phyloP scores from a whole-genome alignment of 257 asterid species.

The Sherardia arvensis region DNA sequence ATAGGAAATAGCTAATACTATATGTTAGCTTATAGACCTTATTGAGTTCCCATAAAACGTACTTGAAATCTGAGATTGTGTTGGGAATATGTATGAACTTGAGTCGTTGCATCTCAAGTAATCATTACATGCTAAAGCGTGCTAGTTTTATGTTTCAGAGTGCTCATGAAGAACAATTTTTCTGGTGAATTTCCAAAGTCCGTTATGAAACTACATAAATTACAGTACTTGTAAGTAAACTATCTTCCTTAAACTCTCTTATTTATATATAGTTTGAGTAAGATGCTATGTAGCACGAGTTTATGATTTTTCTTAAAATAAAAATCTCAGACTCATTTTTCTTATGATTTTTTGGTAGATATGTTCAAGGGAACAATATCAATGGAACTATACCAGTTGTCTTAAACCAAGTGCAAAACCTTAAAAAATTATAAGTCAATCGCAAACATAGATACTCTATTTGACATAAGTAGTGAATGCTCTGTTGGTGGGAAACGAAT shows the following conservation, averaged over 20 bases:
- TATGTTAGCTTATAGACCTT: too few species aligned
- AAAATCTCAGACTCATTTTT: background rate
- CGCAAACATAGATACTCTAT: background rate
- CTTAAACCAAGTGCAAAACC: background rate
- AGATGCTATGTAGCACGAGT: background rate
- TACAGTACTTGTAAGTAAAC: background rate
- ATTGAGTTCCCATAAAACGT: too few species aligned
- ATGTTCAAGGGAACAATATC: slow-evolving; percentile 4
- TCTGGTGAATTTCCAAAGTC: slow-evolving; percentile 8
- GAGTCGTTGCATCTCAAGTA: too few species aligned
- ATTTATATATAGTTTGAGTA: background rate
- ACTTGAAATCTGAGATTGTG: too few species aligned
- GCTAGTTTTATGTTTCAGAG: background rate
- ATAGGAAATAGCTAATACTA: too few species aligned
- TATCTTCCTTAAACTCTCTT: background rate
- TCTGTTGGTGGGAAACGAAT: slow-evolving; percentile 18
- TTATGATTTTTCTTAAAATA: too few species aligned
- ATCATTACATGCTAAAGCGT: background rate
- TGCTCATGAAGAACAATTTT: slow-evolving; percentile 5
- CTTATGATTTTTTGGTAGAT: background rate
- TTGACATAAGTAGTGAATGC: too few species aligned
- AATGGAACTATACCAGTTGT: slow-evolving; percentile 8
- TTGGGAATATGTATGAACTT: too few species aligned
- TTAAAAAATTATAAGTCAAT: background rate
- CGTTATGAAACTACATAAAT: background rate